Conservation (phyloP, 108 stramenopile genomes). For the Fistulifera pelliculosa region DNA sequence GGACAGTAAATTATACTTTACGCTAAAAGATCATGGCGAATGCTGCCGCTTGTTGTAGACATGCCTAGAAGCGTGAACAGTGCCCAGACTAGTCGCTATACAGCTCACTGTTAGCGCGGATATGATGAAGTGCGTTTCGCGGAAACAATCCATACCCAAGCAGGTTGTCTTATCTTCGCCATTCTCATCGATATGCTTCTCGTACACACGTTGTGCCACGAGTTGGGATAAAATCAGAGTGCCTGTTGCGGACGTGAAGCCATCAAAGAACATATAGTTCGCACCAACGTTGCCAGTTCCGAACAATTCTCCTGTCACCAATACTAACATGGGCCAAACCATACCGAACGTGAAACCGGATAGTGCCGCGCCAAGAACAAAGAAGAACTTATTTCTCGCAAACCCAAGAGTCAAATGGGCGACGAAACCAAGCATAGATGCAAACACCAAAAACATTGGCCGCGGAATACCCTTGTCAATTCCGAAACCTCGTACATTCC, state of each 20-base stretch:
- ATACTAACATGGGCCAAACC: slow-evolving; percentile 79
- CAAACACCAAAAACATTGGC: slow-evolving; percentile 63
- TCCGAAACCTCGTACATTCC: slow-evolving; percentile 31
- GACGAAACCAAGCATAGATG: slow-evolving; percentile 43
- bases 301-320: slow-evolving; percentile 65
- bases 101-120: slow-evolving; percentile 4
- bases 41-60: slow-evolving; percentile 4
- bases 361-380: slow-evolving; percentile 62
- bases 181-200: neutral
- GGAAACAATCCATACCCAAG: slow-evolving; percentile 6
- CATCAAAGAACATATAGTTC: slow-evolving; percentile 86
- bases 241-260: slow-evolving; percentile 71
- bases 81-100: slow-evolving; percentile 4
- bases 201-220: slow-evolving; percentile 57
- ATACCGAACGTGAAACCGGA: slow-evolving; percentile 76
- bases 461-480: slow-evolving; percentile 45
- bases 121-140: slow-evolving; percentile 6
- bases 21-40: too few species aligned
- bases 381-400: slow-evolving; percentile 38
- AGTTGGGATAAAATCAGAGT: slow-evolving; percentile 66
- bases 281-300: slow-evolving; percentile 61
- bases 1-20: too few species aligned
- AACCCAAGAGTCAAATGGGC: slow-evolving; percentile 56
- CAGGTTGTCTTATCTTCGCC: slow-evolving; percentile 1
- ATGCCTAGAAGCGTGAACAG: neutral